Conservation (phyloP, 2,329 filamentous ascomycete genomes). For the Talaromyces sp. region DNA sequence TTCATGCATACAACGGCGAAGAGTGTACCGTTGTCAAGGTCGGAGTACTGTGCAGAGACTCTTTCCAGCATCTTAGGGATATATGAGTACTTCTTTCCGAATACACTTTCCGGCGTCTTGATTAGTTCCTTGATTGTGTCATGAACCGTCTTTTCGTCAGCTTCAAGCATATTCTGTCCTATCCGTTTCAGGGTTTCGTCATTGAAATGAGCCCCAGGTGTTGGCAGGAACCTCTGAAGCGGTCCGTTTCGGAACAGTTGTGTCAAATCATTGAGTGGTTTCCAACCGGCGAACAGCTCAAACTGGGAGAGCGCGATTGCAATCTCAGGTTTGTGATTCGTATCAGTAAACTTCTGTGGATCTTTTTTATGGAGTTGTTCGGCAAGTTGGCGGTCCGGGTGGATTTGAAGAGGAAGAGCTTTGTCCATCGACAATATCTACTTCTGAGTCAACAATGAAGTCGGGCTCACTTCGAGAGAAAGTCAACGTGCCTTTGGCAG, state of each 20-base stretch:
- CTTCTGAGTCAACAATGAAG: neutral
- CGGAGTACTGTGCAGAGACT: slow-evolving; percentile 61
- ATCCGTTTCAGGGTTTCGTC: slow-evolving; percentile 57
- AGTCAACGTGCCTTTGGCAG: slow-evolving; percentile 59
- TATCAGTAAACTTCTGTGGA: slow-evolving; percentile 64
- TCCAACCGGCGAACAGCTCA: slow-evolving; percentile 73
- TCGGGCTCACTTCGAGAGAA: neutral
- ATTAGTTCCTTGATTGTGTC: slow-evolving; percentile 53
- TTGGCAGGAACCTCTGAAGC: slow-evolving; percentile 53
- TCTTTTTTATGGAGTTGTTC: slow-evolving; percentile 60
- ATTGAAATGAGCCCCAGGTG: slow-evolving; percentile 47
- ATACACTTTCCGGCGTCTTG: slow-evolving; percentile 45
- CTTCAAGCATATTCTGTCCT: slow-evolving; percentile 52
- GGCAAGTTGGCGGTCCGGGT: slow-evolving; percentile 67
- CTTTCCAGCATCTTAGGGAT: slow-evolving; percentile 63
- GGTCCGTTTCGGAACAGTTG: slow-evolving; percentile 54
- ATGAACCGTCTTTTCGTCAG: slow-evolving; percentile 52
- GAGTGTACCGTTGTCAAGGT: slow-evolving; percentile 62
- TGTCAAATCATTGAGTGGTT: slow-evolving; percentile 59
- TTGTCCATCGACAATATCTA: slow-evolving; percentile 70
- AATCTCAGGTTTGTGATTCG: slow-evolving; percentile 78
- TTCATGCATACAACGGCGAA: slow-evolving; percentile 73
- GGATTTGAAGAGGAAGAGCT: slow-evolving; percentile 69
- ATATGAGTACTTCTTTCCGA: slow-evolving; percentile 52
- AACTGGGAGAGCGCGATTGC: slow-evolving; percentile 68